Conservation (phyloP, 2,329 filamentous ascomycete genomes). For the Calonectria pteridis region DNA sequence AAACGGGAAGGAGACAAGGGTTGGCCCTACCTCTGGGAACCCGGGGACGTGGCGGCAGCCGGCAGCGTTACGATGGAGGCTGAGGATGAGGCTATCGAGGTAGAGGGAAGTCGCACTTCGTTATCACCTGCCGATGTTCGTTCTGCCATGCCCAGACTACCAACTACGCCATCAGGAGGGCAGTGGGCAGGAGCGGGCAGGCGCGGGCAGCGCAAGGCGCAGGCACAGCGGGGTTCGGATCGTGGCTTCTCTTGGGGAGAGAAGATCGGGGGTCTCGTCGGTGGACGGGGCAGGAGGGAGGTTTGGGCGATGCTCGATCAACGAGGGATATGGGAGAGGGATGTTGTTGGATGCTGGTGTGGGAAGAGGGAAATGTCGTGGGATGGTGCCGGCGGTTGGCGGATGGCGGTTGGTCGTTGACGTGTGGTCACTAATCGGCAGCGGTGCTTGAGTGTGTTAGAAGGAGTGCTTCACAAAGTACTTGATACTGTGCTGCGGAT, state of each 20-base stretch:
- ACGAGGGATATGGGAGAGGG: slow-evolving; percentile 26
- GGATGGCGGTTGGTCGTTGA: slow-evolving; percentile 38
- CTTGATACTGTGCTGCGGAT: slow-evolving; percentile 9
- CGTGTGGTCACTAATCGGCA: slow-evolving; percentile 30
- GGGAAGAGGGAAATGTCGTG: slow-evolving; percentile 25
- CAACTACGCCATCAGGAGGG: slow-evolving; percentile 71
- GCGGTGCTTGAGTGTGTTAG: slow-evolving; percentile 3
- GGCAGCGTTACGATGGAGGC: slow-evolving; percentile 28
- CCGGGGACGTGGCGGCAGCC: slow-evolving; percentile 35
- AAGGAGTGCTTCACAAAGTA: not conserved
- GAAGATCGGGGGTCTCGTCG: slow-evolving; percentile 32
- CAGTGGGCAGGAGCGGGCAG: slow-evolving; percentile 49
- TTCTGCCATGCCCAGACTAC: slow-evolving; percentile 72
- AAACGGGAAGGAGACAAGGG: slow-evolving; percentile 36
- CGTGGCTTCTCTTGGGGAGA: slow-evolving; percentile 37
- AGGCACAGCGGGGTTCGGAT: slow-evolving; percentile 38
- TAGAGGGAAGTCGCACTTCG: slow-evolving; percentile 66
- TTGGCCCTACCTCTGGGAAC: slow-evolving; percentile 44
- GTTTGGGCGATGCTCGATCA: slow-evolving; percentile 15
- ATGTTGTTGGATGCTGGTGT: slow-evolving; percentile 35
- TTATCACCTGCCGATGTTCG: slow-evolving; percentile 69
- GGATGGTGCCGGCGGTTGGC: slow-evolving; percentile 32
- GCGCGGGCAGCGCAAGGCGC: slow-evolving; percentile 33
- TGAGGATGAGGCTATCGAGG: slow-evolving; percentile 49
- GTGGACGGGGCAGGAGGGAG: slow-evolving; percentile 18